Conservation (phyloP, 805 yeast genomes). For the Candida parachauliodes region DNA sequence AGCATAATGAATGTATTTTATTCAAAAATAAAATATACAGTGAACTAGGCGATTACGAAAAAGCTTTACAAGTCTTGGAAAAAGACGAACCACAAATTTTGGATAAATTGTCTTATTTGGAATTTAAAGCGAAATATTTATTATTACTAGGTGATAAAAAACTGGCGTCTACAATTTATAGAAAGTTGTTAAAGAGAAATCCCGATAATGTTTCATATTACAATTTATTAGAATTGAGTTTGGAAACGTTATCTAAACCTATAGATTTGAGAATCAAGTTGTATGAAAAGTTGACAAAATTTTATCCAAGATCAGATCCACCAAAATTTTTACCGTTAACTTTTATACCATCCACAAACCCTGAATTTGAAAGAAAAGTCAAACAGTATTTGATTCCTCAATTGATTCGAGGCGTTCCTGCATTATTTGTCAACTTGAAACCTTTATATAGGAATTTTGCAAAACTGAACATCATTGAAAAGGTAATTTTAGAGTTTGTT, state of each 20-base stretch:
- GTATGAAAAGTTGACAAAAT: slow-evolving; percentile 59
- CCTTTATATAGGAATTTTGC: slow-evolving; percentile 57
- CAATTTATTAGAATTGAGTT: slow-evolving; percentile 57
- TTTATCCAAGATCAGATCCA: slow-evolving; percentile 83
- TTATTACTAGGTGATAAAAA: slow-evolving; percentile 51
- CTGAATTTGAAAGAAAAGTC: slow-evolving; percentile 46
- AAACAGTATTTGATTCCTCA: slow-evolving; percentile 55
- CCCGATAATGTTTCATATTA: slow-evolving; percentile 77
- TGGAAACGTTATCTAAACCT: slow-evolving; percentile 47
- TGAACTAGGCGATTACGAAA: slow-evolving; percentile 57
- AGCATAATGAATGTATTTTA: slow-evolving; percentile 75
- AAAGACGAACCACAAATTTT: slow-evolving; percentile 44
- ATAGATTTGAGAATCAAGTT: slow-evolving; percentile 50
- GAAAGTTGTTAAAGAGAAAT: slow-evolving; percentile 74
- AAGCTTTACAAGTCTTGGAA: slow-evolving; percentile 62
- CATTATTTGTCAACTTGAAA: slow-evolving; percentile 82
- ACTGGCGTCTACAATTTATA: slow-evolving; percentile 67
- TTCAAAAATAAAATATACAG: slow-evolving; percentile 67
- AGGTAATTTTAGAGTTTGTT: slow-evolving; percentile 51
- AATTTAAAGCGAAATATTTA: slow-evolving; percentile 63
- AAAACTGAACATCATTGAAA: slow-evolving; percentile 44
- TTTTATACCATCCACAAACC: slow-evolving; percentile 52
- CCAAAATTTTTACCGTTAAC: slow-evolving; percentile 76
- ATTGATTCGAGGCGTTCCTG: slow-evolving; percentile 81
- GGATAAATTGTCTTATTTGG: slow-evolving; percentile 61